Conservation (phyloP, 352 stramenopile species). For the Pilasporangium apinafurcum region DNA sequence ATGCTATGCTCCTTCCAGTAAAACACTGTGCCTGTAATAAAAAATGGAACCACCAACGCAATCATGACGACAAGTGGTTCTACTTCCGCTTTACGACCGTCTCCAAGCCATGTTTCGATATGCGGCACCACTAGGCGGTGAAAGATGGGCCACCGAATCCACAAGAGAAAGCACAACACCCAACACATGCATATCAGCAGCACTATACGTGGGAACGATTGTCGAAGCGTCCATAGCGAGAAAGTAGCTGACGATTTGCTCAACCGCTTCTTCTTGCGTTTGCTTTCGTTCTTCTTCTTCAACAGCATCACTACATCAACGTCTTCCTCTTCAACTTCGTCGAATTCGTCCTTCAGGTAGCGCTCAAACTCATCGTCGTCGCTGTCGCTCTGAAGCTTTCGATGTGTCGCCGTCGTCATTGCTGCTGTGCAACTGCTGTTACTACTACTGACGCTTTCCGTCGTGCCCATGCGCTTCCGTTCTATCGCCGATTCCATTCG, state of each 20-base stretch:
- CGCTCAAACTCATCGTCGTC: neutral
- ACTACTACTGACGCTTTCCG: too few relatives aligned
- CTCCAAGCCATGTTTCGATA: conserved; percentile 16
- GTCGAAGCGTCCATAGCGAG: neutral
- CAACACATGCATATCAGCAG: conserved; percentile 10
- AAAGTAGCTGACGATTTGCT: neutral
- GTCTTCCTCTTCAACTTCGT: conserved; percentile 5
- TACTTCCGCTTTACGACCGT: conserved; percentile 27
- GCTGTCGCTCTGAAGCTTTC: conserved; percentile 3
- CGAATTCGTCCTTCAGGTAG: conserved; percentile 5
- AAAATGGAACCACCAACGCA: conserved; percentile 31
- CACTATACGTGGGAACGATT: neutral
- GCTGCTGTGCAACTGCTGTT: too few relatives aligned
- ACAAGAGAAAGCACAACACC: conserved; percentile 31
- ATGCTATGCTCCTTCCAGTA: conserved; percentile 21
- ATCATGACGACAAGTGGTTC: conserved; percentile 33
- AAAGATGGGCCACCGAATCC: conserved; percentile 47
- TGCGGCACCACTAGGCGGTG: conserved; percentile 16
- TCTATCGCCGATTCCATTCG: conserved; percentile 5
- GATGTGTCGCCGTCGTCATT: neutral
- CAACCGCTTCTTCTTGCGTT: conserved; percentile 1
- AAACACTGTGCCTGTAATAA: conserved; percentile 25
- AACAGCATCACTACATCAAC: conserved; percentile 1
- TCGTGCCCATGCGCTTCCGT: conserved; percentile 6
- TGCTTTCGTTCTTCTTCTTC: conserved; percentile 4